phyloP scores from a whole-genome alignment of 345 rosid genomes.

The Eucalyptus globulus region DNA sequence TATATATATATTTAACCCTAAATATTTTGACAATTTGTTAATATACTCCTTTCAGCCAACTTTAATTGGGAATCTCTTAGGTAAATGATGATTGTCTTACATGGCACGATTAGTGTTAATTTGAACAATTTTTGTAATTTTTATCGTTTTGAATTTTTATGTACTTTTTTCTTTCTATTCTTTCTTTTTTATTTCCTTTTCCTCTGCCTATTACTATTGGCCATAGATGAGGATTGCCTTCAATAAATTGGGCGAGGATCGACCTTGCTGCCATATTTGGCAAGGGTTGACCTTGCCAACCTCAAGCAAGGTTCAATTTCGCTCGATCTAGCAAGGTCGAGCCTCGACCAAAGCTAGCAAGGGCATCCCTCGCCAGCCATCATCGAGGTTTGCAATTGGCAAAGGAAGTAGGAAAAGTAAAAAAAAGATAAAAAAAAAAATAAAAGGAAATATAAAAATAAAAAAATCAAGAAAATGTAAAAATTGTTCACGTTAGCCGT shows the following conservation, averaged over 20 bases:
- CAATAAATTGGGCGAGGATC: background rate
- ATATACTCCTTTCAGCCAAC: fast-evolving
- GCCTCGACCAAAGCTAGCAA: background rate
- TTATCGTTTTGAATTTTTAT: too few relatives aligned
- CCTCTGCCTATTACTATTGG: fast-evolving
- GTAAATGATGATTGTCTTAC: fast-evolving
- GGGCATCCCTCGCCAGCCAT: background rate
- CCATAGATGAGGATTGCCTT: background rate
- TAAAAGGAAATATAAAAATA: background rate
- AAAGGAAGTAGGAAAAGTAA: background rate
- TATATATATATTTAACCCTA: too few relatives aligned
- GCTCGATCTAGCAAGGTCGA: fast-evolving
- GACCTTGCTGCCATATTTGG: background rate
- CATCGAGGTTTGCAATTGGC: background rate
- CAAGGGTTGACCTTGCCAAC: fast-evolving
- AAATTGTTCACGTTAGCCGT: too few relatives aligned
- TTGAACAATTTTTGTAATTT: too few relatives aligned
- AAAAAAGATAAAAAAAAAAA: too few relatives aligned
- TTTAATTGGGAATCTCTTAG: too few relatives aligned
- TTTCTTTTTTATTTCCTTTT: too few relatives aligned
- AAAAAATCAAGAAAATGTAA: too few relatives aligned
- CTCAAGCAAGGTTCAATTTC: background rate
- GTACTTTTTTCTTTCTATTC: too few relatives aligned
- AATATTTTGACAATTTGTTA: too few relatives aligned
- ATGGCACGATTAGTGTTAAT: fast-evolving